Evolutionary conservation across 1,284 basidiomycete species (phyloP), one percentile per base, ranked within the genome.

Genomic region (Cryptococcus depauperatus): DNA sequence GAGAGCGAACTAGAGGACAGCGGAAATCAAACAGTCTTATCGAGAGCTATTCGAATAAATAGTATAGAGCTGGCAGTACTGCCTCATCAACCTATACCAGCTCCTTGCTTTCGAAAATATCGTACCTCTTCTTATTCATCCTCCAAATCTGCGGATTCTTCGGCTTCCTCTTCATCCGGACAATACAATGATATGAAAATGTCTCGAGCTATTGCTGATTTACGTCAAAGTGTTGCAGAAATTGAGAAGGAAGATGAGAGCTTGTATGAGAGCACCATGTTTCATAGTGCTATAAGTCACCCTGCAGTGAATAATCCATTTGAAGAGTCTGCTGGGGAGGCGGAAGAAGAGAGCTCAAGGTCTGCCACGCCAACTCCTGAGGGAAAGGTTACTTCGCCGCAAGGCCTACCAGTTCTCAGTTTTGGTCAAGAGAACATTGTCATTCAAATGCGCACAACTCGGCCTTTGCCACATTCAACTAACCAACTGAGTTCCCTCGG

Each of bases 191-290:
- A 57, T 10, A 56, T 75, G 65, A 52, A 66, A 40, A 74, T 76
- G 73, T 74, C 72, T 5, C 66, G 70, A 52, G 73, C 72, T 0
- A 69, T 75, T 7, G 68, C 68, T 2, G 73, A 76, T 54, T 54
- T 76, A 10, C 62, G 74, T 11, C 53, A 69, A 21, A 70, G 69
- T 40, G 49, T 51, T 9, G 25, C 28, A 16, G 9, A 13, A 16
- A 22, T 16, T 1, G 11, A 7, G 37, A 5, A 27, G 25, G 6
- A 14, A 22, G 16, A 18, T 9, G 45, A 47, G 18, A 64, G 58
- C 32, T 39, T 69, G 8, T 69, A 69, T 39, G 51, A 58, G 23
- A 62, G 59, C 38, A 61, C 59, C 6, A 50, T 52, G 21, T 41
- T 41, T 18, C 51, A 58, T 23, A 62, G 59, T 40, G 61, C 60